Percentiles rank a stretch among this genome's conserved stretches.
These are phyloP conservation scores for Haemoproteus tartakovskyi DNA, from an alignment of 169 alveolate species.

Conservation along the genomic window DNA sequence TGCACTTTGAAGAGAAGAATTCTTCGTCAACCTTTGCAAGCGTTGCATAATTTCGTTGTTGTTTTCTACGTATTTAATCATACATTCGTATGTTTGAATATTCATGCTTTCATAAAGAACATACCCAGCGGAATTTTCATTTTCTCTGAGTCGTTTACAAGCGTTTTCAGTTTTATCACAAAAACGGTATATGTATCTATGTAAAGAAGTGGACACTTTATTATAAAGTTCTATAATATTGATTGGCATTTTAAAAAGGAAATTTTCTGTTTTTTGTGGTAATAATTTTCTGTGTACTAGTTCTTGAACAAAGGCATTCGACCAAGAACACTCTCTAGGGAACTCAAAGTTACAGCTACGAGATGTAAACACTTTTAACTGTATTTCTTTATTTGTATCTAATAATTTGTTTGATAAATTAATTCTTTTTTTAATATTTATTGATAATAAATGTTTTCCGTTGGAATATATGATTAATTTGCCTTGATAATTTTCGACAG, in stretches of 20 bases:
- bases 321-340: conserved; percentile 59
- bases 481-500: conserved; percentile 14
- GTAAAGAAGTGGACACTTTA: conserved; percentile 52
- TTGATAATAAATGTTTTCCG: conserved; percentile 54
- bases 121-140: conserved; percentile 17
- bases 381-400: conserved; percentile 17
- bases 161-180: conserved; percentile 46
- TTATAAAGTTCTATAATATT: conserved; percentile 58
- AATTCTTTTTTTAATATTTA: conserved; percentile 26
- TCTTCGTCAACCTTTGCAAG: conserved; percentile 5
- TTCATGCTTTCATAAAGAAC: conserved; percentile 30
- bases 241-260: conserved; percentile 44
- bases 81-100: conserved; percentile 38
- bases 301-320: conserved; percentile 57
- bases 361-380: conserved; percentile 43
- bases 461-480: conserved; percentile 57
- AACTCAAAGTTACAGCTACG: conserved; percentile 55
- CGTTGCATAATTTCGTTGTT: conserved; percentile 43
- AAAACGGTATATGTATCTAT: conserved; percentile 54
- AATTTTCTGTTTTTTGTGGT: conserved; percentile 28
- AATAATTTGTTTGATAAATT: no score
- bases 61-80: conserved; percentile 47
- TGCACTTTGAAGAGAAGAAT: conserved; percentile 2
- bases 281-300: conserved; percentile 51
- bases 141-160: conserved; percentile 31